Percentiles rank a stretch among this genome's conserved stretches.
phyloP scores from a whole-genome alignment of 2,329 filamentous ascomycete species.

The Cephalotrichum gorgonifer region DNA sequence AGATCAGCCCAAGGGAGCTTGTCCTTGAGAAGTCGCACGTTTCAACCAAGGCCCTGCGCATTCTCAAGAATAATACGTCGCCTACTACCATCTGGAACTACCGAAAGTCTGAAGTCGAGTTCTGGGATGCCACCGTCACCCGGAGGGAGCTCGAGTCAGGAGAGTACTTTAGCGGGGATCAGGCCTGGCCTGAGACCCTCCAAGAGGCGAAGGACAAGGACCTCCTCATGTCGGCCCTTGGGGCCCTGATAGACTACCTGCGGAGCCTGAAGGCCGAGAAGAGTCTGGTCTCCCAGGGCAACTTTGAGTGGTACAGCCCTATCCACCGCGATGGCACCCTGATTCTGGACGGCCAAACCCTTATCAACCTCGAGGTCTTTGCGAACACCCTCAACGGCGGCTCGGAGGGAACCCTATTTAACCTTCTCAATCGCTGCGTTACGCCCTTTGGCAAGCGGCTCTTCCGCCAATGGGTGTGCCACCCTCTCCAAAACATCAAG shows the following conservation, averaged over 20 bases:
- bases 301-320: conserved; percentile 85
- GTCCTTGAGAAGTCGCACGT: conserved; percentile 79
- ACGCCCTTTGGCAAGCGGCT: conserved; percentile 95
- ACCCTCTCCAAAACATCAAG: conserved; percentile 75
- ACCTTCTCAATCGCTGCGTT: conserved; percentile 83
- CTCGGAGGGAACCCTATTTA: conserved; percentile 77
- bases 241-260: conserved; percentile 80
- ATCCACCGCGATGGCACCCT: conserved; percentile 85
- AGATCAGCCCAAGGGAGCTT: conserved; percentile 80
- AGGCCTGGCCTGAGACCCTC: conserved; percentile 67
- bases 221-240: conserved; percentile 79
- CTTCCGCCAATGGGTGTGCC: conserved; percentile 94
- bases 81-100: conserved; percentile 95
- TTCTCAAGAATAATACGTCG: conserved; percentile 89
- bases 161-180: conserved; percentile 62
- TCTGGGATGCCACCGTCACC: conserved; percentile 78
- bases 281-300: conserved; percentile 77
- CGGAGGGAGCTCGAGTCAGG: conserved; percentile 70
- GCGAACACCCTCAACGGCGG: conserved; percentile 85
- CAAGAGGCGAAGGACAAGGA: conserved; percentile 67
- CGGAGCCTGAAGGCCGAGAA: conserved; percentile 79
- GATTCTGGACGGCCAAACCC: conserved; percentile 86
- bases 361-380: conserved; percentile 97
- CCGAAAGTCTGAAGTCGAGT: conserved; percentile 76
- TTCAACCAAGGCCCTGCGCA: conserved; percentile 80